Base-by-base conservation (phyloP, 192 early-diverging fungal genomes). In the Diversispora epigaea region DNA sequence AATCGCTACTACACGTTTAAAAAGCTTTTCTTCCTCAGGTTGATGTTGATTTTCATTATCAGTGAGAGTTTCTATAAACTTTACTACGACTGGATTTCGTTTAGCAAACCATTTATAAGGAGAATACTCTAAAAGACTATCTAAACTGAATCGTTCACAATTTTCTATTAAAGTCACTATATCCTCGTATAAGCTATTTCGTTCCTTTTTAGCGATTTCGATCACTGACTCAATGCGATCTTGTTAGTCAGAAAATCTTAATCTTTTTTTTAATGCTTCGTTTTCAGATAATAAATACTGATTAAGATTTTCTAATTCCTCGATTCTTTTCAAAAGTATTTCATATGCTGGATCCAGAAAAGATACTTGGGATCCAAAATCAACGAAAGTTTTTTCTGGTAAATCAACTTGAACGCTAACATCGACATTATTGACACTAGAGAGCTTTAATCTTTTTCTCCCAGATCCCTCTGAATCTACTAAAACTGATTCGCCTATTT, bases 121-220 rank as follows among this genome's bases (percentile, higher is more conserved):
- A 40, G 68, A 70, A 70, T 70, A 70, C 17, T 21, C 49, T 70
- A 68, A 56, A 70, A 70, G 68, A 39, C 22, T 70, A 41, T 70
- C 52, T 39, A 70, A 70, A 70, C 50, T 2, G 12, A 70, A 70
- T 41, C 49, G 21, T 14, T 70, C 52, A 3, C 56, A 32, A 41
- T 70, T 55, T 55, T 70, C 2, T 11, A 68, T 68, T 52, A 68
- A 49, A 68, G 10, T 68, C 10, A 68, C 19, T 6, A 68, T 68
- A 49, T 68, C 66, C 8, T 68, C 3, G 22, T 68, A 68, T 22
- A 68, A 4, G 41, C 41, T 66, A 66, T 40, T 10, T 41, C 64
- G 43, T 66, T 66, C 64, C 39, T n/a, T 66, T 66, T 66, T 66
- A 11, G 64, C 64, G 41, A 66, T 66, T 19, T 66, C 64, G 9